A percentile compares a stretch with the other conserved stretches of the same genome.
Evolutionary conservation across 2,329 filamentous ascomycete species (phyloP).

Genomic region (Verticillium longisporum): DNA sequence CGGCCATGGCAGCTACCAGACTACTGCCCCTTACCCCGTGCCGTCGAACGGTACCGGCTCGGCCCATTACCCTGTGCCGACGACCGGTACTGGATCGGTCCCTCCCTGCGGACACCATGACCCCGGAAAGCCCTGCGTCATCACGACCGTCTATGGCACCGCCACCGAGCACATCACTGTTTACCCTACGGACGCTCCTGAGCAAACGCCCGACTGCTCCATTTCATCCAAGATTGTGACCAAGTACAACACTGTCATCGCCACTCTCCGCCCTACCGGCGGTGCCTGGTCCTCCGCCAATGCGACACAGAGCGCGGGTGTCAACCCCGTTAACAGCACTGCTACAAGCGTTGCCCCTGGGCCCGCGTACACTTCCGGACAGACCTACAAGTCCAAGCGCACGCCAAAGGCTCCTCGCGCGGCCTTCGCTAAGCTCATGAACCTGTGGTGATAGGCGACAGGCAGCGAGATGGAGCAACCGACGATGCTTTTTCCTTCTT

Average conservation of each 20-base stretch:
- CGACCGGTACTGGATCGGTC: background rate
- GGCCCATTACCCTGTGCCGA: background rate
- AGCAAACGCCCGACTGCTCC: slow-evolving; percentile 15
- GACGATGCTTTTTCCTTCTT: background rate
- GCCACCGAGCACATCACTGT: background rate
- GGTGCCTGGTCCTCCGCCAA: background rate
- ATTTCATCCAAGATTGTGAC: slow-evolving; percentile 23
- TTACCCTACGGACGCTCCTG: slow-evolving; percentile 1
- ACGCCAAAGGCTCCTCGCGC: background rate
- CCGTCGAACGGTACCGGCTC: background rate
- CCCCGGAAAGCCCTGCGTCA: slow-evolving; percentile 15
- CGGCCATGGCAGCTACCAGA: background rate
- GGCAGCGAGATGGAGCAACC: background rate
- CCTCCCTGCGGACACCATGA: background rate
- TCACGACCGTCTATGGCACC: background rate
- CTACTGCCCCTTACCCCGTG: background rate
- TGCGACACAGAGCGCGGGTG: background rate
- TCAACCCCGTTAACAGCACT: background rate
- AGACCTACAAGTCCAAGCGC: background rate
- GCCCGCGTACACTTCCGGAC: background rate
- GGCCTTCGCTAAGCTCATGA: background rate
- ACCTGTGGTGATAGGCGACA: background rate
- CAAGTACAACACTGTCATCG: slow-evolving; percentile 26
- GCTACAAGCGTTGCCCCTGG: background rate
- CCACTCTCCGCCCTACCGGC: slow-evolving; percentile 16